Evolutionary conservation across 2,329 filamentous ascomycete species (phyloP), one percentile per base, ranked within the genome.

Genomic region (Fusarium penzigii): DNA sequence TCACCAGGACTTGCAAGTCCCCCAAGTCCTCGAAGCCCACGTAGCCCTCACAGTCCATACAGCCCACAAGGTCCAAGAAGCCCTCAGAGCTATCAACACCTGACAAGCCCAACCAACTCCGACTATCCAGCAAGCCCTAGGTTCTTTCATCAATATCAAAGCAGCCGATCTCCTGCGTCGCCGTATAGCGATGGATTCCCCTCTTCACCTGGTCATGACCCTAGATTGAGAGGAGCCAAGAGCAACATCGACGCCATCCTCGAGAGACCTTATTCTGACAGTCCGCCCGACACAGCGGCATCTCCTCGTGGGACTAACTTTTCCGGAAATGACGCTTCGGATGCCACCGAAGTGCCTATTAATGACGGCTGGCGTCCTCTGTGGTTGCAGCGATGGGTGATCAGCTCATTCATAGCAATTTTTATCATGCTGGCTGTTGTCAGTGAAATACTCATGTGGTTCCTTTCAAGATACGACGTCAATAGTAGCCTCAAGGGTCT

Each of bases 291-390:
- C 14, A 57, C 53, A 5, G 52, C 53, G n/a, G 53, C 45, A 36
- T 52, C 48, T 16, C 50, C 53, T 17, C 56, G 58, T 2, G 39
- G 60, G 39, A 45, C 49, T 10, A 59, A 48, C 17, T 49, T 49
- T 17, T 43, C 17, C 25, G 48, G 42, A 17, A 43, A 48, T 17
- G 56, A 65, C 38, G 29, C 39, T 12, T 29, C 47, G n/a, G 59
- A 65, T 42, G 39, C 55, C 12, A 47, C 51, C n/a, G 63, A 65
- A 42, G 45, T 61, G 13, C 44, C 43, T 1, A 49, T 65, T 29
- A 59, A 48, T 5, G 57, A 61, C 46, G 64, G 64, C 4, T 68
- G 65, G 65, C 57, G 60, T 29, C 65, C 65, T 11, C 49, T 39
- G 32, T 68, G 65, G 62, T 17, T 68, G 38, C 54, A 57, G 14